These are phyloP conservation scores for Sonneratia caseolaris DNA, from an alignment of 345 rosid species.

Conservation along the genomic window DNA sequence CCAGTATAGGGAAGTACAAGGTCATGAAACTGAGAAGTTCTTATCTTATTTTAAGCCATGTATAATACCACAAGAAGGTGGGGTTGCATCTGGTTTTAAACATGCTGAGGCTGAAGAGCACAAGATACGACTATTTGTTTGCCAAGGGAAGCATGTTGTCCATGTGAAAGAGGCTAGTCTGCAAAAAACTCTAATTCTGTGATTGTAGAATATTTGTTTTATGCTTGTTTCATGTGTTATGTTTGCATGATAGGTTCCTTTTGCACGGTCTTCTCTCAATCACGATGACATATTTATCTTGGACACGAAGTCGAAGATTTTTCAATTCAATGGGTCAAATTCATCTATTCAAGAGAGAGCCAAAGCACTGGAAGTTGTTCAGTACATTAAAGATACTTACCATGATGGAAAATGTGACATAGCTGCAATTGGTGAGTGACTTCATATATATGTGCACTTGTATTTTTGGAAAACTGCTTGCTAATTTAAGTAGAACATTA, in stretches of 20 bases:
- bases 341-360: slow-evolving; percentile 99
- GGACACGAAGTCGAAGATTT: slow-evolving; percentile 83
- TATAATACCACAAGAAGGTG: slow-evolving; percentile 94
- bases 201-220: background rate
- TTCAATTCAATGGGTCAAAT: slow-evolving; percentile 92
- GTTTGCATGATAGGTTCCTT: slow-evolving; percentile 53
- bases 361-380: slow-evolving; percentile 96
- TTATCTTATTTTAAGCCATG: slow-evolving; percentile 95
- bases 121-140: slow-evolving; percentile 66
- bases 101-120: slow-evolving; percentile 72
- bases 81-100: slow-evolving; percentile 79
- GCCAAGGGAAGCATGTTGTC: slow-evolving; percentile 91
- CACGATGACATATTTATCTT: slow-evolving; percentile 94
- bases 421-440: slow-evolving; percentile 82
- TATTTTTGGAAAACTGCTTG: background rate
- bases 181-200: background rate
- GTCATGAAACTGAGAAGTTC: slow-evolving; percentile 92
- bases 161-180: slow-evolving; percentile 86
- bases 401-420: slow-evolving; percentile 95
- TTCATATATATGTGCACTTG: background rate
- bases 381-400: slow-evolving; percentile 85
- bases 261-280: slow-evolving; percentile 86
- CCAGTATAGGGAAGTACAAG: slow-evolving; percentile 95
- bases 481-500: no score
- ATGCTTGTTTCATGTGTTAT: background rate